phyloP scores from a whole-genome alignment of 108 stramenopile genomes.

The Epithemia pelagica region DNA sequence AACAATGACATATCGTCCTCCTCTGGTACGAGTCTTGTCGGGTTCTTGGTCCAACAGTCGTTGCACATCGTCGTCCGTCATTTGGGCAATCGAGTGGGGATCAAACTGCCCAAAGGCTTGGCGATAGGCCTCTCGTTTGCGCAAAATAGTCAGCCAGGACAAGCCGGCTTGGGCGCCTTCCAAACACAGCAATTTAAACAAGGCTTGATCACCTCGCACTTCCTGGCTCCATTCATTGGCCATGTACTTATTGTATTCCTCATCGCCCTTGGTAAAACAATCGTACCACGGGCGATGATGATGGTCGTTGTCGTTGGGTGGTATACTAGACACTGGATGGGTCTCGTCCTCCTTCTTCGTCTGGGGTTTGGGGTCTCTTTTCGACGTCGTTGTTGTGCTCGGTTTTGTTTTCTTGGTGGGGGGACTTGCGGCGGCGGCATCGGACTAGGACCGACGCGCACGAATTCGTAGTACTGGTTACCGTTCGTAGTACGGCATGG shows the following conservation, averaged over 20 bases:
- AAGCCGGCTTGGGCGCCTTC: slow-evolving; percentile 72
- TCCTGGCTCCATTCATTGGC: slow-evolving; percentile 52
- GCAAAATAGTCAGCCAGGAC: slow-evolving; percentile 60
- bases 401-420: too few species aligned
- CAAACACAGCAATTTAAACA: slow-evolving; percentile 62
- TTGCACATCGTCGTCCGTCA: slow-evolving; percentile 37
- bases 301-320: too few species aligned
- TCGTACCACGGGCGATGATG: slow-evolving; percentile 55
- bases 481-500: too few species aligned
- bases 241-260: slow-evolving; percentile 47
- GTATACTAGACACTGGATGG: too few species aligned
- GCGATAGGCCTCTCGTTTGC: slow-evolving; percentile 64
- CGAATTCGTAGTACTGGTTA: too few species aligned
- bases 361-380: too few species aligned
- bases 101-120: slow-evolving; percentile 52
- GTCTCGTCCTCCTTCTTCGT: too few species aligned
- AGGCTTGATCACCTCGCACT: slow-evolving; percentile 37
- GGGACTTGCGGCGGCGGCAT: too few species aligned
- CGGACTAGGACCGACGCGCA: too few species aligned
- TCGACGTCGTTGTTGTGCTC: too few species aligned
- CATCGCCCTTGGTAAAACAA: slow-evolving; percentile 44
- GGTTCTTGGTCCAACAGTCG: slow-evolving; percentile 15
- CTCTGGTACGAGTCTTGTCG: slow-evolving; percentile 2
- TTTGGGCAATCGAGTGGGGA: slow-evolving; percentile 41
- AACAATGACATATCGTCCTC: slow-evolving; percentile 32